Conservation (phyloP, 495 filamentous ascomycete species). For the Penicillium roqueforti region DNA sequence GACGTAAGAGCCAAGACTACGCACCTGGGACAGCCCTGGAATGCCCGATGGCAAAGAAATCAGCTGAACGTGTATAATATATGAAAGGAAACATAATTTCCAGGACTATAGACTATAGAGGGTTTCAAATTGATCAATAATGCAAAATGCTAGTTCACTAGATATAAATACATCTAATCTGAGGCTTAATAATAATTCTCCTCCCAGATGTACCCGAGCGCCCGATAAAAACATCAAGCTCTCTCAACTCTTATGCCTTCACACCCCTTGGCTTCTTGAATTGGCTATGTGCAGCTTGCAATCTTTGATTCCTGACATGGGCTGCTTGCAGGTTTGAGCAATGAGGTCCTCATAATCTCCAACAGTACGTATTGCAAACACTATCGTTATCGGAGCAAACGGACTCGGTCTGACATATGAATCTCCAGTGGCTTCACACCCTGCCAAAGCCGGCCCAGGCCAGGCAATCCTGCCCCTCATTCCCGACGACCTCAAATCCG, state of each 20-base stretch:
- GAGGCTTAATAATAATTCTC: constrained; percentile 9
- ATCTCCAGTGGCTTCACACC: constrained; percentile 37
- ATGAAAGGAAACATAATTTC: neutral
- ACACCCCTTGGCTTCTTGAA: neutral
- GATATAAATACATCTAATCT: neutral
- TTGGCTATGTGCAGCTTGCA: constrained; percentile 2
- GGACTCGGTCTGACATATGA: constrained; percentile 7
- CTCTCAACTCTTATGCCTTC: neutral
- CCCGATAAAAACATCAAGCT: constrained; percentile 11
- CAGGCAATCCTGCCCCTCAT: constrained; percentile 45
- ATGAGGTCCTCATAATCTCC: constrained; percentile 1
- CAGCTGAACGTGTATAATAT: neutral
- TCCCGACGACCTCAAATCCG: constrained; percentile 38
- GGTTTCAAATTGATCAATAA: neutral
- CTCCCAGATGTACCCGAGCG: constrained; percentile 5
- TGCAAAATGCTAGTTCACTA: neutral
- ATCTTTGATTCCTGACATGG: neutral
- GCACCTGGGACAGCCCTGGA: neutral
- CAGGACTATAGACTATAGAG: neutral
- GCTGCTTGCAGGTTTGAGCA: constrained; percentile 5
- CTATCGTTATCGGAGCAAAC: neutral
- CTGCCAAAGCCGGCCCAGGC: constrained; percentile 36
- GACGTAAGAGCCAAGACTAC: neutral
- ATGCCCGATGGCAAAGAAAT: neutral
- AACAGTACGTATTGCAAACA: neutral